Base-by-base conservation (phyloP, 257 asterid genomes). In the Petunia secreta region DNA sequence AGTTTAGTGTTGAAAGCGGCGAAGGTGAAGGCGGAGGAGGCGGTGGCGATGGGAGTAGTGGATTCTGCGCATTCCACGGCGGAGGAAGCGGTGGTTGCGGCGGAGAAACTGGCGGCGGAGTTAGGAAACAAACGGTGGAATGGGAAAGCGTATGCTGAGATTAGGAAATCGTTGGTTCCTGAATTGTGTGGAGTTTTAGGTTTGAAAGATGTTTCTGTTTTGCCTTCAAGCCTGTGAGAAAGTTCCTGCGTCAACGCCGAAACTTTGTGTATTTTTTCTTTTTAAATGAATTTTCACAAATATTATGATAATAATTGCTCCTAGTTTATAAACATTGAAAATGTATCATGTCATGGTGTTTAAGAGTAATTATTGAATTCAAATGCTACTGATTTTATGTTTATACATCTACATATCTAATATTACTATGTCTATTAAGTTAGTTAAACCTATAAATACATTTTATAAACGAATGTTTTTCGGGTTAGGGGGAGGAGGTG, bases 111-210 rank as follows among this genome's bases (percentile, higher is more conserved):
- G 83, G 96, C 87, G 63, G 97, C 85, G 83, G 93, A 88, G 64
- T 16, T 94, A 87, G 86, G 84, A 77, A 84, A 84, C 85, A 87
- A 84, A 84, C 50, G 64, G 81, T 94, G 97, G 98, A 65, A 87
- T 40, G 97, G 97, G 9, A 87, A 84, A 16, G 91, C 78, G 38
- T 94, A 94, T 63, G 88, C 90, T 8, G 97, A 85, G 67, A 64
- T 94, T 1, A 75, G 98, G 86, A 90, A 90, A 84, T 36, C 91
- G 68, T 67, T 94, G 90, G 75, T 89, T 78, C 97, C 95, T 9
- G 94, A 94, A 62, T 57, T 86, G 4, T 91, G 97, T 75, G 78
- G 50, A 14, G 11, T 88, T 58, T 78, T 94, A 52, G 97, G 96
- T 16, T 84, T 94, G 88, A 76, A 80, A 53, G 78, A 75, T 48